A percentile compares a stretch with the other conserved stretches of the same genome.
These are phyloP conservation scores for Calocybe gambosa DNA, from an alignment of 1,284 basidiomycete genomes.

Conservation along the genomic window DNA sequence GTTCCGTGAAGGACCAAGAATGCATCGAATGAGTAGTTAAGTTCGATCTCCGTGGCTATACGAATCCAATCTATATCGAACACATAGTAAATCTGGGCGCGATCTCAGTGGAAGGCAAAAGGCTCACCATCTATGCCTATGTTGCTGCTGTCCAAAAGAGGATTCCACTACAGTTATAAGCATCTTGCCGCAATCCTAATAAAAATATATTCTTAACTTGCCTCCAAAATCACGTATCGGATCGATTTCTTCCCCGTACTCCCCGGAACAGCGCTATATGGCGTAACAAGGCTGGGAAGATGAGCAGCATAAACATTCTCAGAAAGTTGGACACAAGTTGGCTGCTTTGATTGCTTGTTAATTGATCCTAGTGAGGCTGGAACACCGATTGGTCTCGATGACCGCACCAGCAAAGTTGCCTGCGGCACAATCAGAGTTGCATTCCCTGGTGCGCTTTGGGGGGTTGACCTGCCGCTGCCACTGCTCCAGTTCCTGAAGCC, in stretches of 20 bases:
- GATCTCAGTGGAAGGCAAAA: constrained; percentile 3
- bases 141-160: constrained; percentile 84
- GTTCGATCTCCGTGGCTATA: constrained; percentile 85
- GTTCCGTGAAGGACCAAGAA: constrained; percentile 91
- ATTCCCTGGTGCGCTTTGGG: constrained; percentile 23
- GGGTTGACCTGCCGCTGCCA: constrained; percentile 47
- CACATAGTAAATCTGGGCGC: constrained; percentile 7
- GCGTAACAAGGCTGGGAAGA: constrained; percentile 72
- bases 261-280: constrained; percentile 58
- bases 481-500: constrained; percentile 68
- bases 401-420: constrained; percentile 60
- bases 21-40: constrained; percentile 86
- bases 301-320: constrained; percentile 64
- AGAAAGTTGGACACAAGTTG: constrained; percentile 44
- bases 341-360: constrained; percentile 25
- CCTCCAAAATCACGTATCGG: constrained; percentile 77
- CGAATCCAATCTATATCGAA: constrained; percentile 72
- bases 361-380: constrained; percentile 31
- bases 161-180: constrained; percentile 71
- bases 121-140: constrained; percentile 66
- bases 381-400: constrained; percentile 62
- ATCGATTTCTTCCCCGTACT: constrained; percentile 60
- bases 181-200: constrained; percentile 5
- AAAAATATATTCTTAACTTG: constrained; percentile 25
- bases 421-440: constrained; percentile 24